Conservation (phyloP, 805 yeast genomes). For the Yueomyces sinensis region DNA sequence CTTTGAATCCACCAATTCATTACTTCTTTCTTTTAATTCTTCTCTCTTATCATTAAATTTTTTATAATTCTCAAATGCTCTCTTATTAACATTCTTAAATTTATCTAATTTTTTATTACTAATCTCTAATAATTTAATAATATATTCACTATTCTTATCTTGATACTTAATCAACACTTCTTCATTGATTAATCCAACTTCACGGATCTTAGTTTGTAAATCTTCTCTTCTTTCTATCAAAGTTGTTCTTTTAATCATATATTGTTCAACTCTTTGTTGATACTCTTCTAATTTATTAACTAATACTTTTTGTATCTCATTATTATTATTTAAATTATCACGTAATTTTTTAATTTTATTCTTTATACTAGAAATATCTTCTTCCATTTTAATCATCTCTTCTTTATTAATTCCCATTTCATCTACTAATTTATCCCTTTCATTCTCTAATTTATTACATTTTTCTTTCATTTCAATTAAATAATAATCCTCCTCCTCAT, state of each 20-base stretch:
- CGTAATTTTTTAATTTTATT: slow-evolving; percentile 24
- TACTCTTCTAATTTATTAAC: slow-evolving; percentile 45
- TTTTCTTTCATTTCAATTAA: not conserved
- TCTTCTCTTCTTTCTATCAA: slow-evolving; percentile 55
- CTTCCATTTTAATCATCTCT: slow-evolving; percentile 18
- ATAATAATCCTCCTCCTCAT: not conserved
- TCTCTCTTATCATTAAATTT: slow-evolving; percentile 63
- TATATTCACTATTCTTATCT: slow-evolving; percentile 33
- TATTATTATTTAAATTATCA: slow-evolving; percentile 32
- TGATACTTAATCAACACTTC: slow-evolving; percentile 51
- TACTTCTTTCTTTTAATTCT: slow-evolving; percentile 48
- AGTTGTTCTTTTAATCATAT: slow-evolving; percentile 47
- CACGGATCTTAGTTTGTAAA: slow-evolving; percentile 57
- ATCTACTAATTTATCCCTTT: slow-evolving; percentile 17
- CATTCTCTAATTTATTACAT: slow-evolving; percentile 5
- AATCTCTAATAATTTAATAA: slow-evolving; percentile 39
- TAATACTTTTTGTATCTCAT: slow-evolving; percentile 41
- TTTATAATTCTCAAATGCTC: slow-evolving; percentile 74
- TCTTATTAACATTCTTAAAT: slow-evolving; percentile 71
- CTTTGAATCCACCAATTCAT: slow-evolving; percentile 57
- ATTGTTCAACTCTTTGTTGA: slow-evolving; percentile 52
- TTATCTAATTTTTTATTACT: slow-evolving; percentile 45
- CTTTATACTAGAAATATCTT: slow-evolving; percentile 16
- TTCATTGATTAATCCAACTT: slow-evolving; percentile 81
- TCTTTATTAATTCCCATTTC: slow-evolving; percentile 21